A percentile compares a stretch with the other conserved stretches of the same genome.
phyloP scores from a whole-genome alignment of 2,329 filamentous ascomycete genomes.

The Cladosporium sp. region DNA sequence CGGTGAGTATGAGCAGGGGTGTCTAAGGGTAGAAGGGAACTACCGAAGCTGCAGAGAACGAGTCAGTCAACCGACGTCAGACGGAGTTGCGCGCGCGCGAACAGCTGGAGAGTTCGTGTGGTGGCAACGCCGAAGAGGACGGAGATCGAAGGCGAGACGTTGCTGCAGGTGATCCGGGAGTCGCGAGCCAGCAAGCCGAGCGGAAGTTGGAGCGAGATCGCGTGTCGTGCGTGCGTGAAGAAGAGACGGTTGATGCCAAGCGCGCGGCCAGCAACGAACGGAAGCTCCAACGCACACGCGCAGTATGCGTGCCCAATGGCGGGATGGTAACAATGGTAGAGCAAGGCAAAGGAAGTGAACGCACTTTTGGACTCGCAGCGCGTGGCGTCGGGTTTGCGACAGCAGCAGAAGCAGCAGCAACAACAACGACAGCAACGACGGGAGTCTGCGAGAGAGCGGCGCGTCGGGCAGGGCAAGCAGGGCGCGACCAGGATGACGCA shows the following conservation, averaged over 20 bases:
- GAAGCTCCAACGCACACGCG: background rate
- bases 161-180: slow-evolving; percentile 8
- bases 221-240: slow-evolving; percentile 2
- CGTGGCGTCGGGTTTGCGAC: background rate
- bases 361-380: background rate
- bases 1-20: slow-evolving; percentile 17
- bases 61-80: slow-evolving; percentile 17
- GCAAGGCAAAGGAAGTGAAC: background rate
- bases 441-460: background rate
- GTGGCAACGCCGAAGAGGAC: slow-evolving; percentile 2
- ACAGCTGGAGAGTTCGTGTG: slow-evolving; percentile 1
- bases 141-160: background rate
- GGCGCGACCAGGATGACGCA: slow-evolving; percentile 1
- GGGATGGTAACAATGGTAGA: background rate
- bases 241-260: background rate
- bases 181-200: slow-evolving; percentile 1
- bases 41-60: slow-evolving; percentile 1
- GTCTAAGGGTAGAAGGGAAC: background rate
- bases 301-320: slow-evolving; percentile 1
- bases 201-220: slow-evolving; percentile 8
- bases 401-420: too few species aligned
- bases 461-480: slow-evolving; percentile 5
- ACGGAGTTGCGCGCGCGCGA: slow-evolving; percentile 7
- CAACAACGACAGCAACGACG: background rate
- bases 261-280: background rate